Base-by-base conservation (phyloP, 352 stramenopile species). In the Globisporangium paddicum region DNA sequence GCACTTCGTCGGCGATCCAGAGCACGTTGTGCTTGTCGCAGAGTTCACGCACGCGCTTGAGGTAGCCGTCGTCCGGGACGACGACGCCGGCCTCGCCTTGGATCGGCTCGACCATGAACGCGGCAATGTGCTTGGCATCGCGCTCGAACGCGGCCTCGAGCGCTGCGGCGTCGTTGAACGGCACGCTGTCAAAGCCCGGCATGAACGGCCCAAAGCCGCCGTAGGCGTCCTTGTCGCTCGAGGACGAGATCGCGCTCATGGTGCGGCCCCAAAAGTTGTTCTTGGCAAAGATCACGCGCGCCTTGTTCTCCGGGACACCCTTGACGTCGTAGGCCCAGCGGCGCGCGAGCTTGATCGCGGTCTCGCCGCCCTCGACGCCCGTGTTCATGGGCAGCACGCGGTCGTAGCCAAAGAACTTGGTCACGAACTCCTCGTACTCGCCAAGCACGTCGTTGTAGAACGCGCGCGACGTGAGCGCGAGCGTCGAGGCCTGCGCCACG, bases 201-300 rank as follows among this genome's bases (percentile, higher is more conserved):
- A 99, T 98, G 79, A 96, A 99, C 14, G 97, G 97, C 7, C 97
- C 97, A 70, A 98, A 99, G 51, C 84, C 82, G 55, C 79, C 80
- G 47, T 73, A 94, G 5, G 84, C 84, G 47, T 90, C 77, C 61
- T 79, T 75, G 58, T 98, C 98, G 69, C 92, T 98, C 18, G 91
- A 98, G 21, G 86, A 80, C 48, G 89, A 98, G 58, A 99, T 96
- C 5, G 97, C 97, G 46, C 95, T 97, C 63, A 99, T 83, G 1
- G 96, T 99, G 37, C 97, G 87, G 45, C 97, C 97, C 97, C 97
- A 99, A 74, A 99, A 99, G 73, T 99, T 99, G 68, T 98, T 96
- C 69, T 96, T 82, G 14, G 96, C 93, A 68, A 99, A 99, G 28
- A 99, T 72, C 13, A 99, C 86, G 58, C 89, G 88, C 53, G 86